Conservation (phyloP, 1,139 yeast species). For the Candida neerlandica region DNA sequence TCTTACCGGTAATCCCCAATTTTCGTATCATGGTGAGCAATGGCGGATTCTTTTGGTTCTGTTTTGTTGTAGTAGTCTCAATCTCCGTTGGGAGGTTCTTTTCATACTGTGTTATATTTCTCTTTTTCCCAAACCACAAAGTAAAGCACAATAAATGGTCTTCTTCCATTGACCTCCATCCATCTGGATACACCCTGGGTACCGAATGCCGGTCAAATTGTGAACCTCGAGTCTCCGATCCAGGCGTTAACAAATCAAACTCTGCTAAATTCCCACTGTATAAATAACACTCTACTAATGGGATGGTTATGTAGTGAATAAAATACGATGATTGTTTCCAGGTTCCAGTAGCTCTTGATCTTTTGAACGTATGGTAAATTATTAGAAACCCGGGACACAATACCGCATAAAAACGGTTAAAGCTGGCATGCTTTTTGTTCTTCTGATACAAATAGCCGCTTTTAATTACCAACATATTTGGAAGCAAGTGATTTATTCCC, state of each 20-base stretch:
- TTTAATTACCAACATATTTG: slow-evolving; percentile 7
- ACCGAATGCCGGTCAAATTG: slow-evolving; percentile 59
- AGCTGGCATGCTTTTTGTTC: slow-evolving; percentile 66
- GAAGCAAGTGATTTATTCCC: slow-evolving; percentile 1
- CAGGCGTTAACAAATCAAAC: slow-evolving; percentile 56
- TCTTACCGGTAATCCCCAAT: slow-evolving; percentile 68
- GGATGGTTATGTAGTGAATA: slow-evolving; percentile 56
- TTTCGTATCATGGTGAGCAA: slow-evolving; percentile 46
- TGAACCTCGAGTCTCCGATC: slow-evolving; percentile 43
- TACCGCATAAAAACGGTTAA: slow-evolving; percentile 61
- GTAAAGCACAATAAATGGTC: slow-evolving; percentile 76
- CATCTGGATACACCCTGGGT: slow-evolving; percentile 78
- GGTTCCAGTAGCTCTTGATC: slow-evolving; percentile 50
- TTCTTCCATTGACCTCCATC: slow-evolving; percentile 82
- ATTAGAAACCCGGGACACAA: slow-evolving; percentile 71
- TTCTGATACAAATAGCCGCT: slow-evolving; percentile 72
- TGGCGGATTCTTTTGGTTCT: slow-evolving; percentile 40
- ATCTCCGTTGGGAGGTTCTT: slow-evolving; percentile 5
- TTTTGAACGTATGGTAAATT: slow-evolving; percentile 48
- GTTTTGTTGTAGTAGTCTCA: background rate
- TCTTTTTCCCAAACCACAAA: slow-evolving; percentile 75
- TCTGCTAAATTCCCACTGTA: slow-evolving; percentile 71
- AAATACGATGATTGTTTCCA: slow-evolving; percentile 47
- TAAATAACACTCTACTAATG: slow-evolving; percentile 68
- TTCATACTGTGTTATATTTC: slow-evolving; percentile 33